Base-by-base conservation (phyloP, 768 basidiomycete species). In the Mrakia gelida region DNA sequence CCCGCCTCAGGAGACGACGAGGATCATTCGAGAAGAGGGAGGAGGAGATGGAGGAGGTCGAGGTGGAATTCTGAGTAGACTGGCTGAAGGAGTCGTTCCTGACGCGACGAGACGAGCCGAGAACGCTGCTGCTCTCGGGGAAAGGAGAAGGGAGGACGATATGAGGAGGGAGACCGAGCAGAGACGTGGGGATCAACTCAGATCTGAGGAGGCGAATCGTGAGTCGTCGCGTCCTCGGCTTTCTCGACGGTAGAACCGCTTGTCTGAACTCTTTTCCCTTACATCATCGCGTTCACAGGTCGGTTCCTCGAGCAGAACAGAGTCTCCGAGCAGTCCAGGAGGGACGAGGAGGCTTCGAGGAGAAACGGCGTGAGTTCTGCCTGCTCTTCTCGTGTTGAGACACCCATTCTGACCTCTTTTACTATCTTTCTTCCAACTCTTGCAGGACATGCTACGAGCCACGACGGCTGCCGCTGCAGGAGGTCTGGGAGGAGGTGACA, bases 231-330 rank as follows among this genome's bases (percentile, higher is more conserved):
- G n/a, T 59, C n/a, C 23, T n/a, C 23, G 6, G 5, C 41, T 2
- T 26, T 59, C 59, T 52, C 49, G 49, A 21, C n/a, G n/a, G n/a
- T n/a, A n/a, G n/a, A n/a, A n/a, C n/a, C n/a, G n/a, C n/a, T n/a
- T n/a, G n/a, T n/a, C n/a, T n/a, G n/a, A n/a, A n/a, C n/a, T n/a
- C n/a, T n/a, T n/a, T n/a, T n/a, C n/a, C n/a, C n/a, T n/a, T n/a
- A n/a, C n/a, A n/a, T n/a, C n/a, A n/a, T n/a, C n/a, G n/a, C n/a
- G n/a, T n/a, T n/a, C n/a, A n/a, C 41, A 41, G 41, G 67, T 41
- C 34, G 67, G 1, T 70, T 70, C 41, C 41, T 70, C 18, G 67
- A 70, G 67, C 67, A 70, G 67, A 70, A 70, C 67, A 34, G 67
- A 43, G 41, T 41, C 38, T 34, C 67, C 13, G 67, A 70, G 26